Evolutionary conservation across 768 basidiomycete species (phyloP), one percentile per base, ranked within the genome.

Genomic region (Psilocybe sp.): DNA sequence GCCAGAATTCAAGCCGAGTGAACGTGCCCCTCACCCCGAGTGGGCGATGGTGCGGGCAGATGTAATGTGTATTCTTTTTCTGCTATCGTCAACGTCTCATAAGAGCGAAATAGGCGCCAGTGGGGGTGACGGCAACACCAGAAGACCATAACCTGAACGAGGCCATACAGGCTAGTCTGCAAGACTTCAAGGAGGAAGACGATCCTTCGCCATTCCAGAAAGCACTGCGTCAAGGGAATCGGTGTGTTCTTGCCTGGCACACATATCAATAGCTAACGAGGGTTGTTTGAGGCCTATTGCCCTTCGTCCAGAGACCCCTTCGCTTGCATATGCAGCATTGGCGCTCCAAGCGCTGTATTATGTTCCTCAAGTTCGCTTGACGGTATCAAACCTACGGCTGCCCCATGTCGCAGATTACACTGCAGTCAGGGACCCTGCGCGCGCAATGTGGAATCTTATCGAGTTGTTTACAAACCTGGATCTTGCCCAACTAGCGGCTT

Each of bases 391-490:
- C 32, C 51, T 75, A 13, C 63, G 54, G 6, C 56, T 71, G 19
- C 69, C 69, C 13, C 46, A 58, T 18, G 55, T 69, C 15, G 62
- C 67, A 9, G 47, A 49, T 2, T 51, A 59, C 28, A 33, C 52
- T 9, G 58, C 66, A 10, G 44, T 50, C 8, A 52, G 57, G 18
- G 64, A 67, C 51, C 61, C 63, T 46, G 84, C 74, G 9, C 66
- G 68, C 31, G 66, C 75, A 4, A 64, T 86, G 46, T 82, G 78
- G 75, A 72, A 74, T 20, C 64, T 88, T 38, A 70, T 85, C 40
- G 86, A 88, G 61, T 72, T 85, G 39, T 87, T 84, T 60, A 77
- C 80, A 2, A 79, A 87, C 55, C 76, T 90, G 72, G 87, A 90
- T 55, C 68, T 87, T 10, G 85, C 81, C 5, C 71, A 76, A 12